Evolutionary conservation across 2,329 filamentous ascomycete species (phyloP), one percentile per base, ranked within the genome.

Genomic region (Fusarium dimerum): DNA sequence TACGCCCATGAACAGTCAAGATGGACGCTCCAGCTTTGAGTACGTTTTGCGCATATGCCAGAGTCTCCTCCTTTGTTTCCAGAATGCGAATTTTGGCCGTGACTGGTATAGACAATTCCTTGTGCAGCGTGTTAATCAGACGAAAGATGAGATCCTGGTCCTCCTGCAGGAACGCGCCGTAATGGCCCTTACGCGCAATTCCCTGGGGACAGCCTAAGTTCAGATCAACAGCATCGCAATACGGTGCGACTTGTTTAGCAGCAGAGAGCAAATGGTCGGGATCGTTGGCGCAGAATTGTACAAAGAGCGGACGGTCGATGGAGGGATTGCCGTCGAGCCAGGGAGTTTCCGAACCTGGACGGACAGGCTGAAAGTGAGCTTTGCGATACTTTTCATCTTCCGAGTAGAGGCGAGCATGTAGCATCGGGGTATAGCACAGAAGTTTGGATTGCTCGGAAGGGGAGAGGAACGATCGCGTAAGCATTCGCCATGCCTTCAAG

Each of bases 161-260:
- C 70, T 99, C 94, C 72, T 99, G 94, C 61, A 99, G 72, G 66
- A 97, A 99, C 1, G 93, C 88, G 18, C 94, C 94, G 66, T 99
- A 99, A 69, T 90, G 87, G 9, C 94, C 94, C 69, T 89, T 89
- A 69, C 85, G 84, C 34, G 94, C 94, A 61, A 99, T 99, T 1
- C 93, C 93, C 69, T 99, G 94, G 1, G 94, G 94, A 73, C 94
- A 99, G 8, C 94, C 94, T 5, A 99, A 78, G 69, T 99, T 99
- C 63, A 99, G 75, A 70, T 99, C 94, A 4, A 99, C 88, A 8
- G 94, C 94, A 70, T 99, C 94, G 72, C 93, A 97, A 71, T 92
- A 89, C 0, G 91, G 90, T 6, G 89, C 86, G 0, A 91, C 92
- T 55, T 87, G 80, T 58, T 82, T 81, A 0, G 93, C 94, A 0